Evolutionary conservation across 2,329 filamentous ascomycete genomes (phyloP).

Genomic region (Colletotrichum sublineola): DNA sequence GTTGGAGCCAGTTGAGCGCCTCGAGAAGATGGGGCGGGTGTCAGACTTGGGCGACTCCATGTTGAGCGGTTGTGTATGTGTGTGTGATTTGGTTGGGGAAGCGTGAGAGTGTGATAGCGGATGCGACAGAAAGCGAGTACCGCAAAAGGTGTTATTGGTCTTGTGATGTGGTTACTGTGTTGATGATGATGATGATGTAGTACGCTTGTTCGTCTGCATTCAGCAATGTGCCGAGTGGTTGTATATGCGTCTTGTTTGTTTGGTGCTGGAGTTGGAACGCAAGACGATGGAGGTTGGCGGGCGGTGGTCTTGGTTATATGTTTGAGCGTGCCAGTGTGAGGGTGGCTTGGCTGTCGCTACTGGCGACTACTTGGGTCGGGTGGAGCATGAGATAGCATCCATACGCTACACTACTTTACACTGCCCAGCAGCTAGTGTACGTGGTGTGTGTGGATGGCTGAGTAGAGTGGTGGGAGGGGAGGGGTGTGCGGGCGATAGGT

Average conservation of each 20-base stretch:
- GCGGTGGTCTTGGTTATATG: conserved; percentile 42
- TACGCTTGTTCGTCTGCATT: conserved; percentile 9
- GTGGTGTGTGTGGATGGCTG: conserved; percentile 23
- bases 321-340: conserved; percentile 19
- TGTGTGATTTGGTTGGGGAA: conserved; percentile 10
- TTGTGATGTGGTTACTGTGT: not conserved
- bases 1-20: conserved; percentile 58
- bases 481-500: not conserved
- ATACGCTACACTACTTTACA: not conserved
- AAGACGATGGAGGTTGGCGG: conserved; percentile 9
- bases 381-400: conserved; percentile 26
- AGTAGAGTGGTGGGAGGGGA: conserved; percentile 35
- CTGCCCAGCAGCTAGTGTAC: not conserved
- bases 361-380: conserved; percentile 22
- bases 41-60: conserved; percentile 53
- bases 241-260: conserved; percentile 30
- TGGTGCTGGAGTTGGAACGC: conserved; percentile 20
- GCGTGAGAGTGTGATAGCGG: not conserved
- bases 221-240: conserved; percentile 9
- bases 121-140: conserved; percentile 8
- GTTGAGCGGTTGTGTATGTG: conserved; percentile 41
- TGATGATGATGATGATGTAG: not conserved
- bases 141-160: not conserved
- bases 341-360: conserved; percentile 36
- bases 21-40: conserved; percentile 50